These are phyloP conservation scores for Circinella umbellata DNA, from an alignment of 371 early-diverging fungal species.

Conservation along the genomic window DNA sequence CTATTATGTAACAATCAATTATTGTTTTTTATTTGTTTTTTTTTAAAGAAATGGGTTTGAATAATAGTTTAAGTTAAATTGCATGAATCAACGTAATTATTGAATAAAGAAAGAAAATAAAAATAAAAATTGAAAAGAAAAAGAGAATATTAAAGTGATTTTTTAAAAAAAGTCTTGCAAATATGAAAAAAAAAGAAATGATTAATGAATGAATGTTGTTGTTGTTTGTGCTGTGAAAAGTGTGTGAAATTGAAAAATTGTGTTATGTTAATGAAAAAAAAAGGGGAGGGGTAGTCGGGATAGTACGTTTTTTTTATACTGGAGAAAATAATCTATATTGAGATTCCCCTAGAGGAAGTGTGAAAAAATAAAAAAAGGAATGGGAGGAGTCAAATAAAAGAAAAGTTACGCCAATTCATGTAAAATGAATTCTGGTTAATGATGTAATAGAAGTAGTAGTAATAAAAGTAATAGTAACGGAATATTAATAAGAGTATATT, in stretches of 20 bases:
- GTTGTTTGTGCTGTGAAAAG: neutral
- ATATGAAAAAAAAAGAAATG: constrained; percentile 7
- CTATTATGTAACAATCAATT: constrained; percentile 9
- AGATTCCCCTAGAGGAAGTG: neutral
- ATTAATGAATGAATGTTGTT: constrained; percentile 6
- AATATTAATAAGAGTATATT: neutral
- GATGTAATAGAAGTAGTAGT: no score
- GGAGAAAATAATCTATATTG: no score
- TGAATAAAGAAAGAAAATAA: neutral
- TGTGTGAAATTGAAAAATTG: neutral
- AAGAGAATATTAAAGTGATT: no score
- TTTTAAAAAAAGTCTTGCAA: neutral
- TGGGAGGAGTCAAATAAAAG: neutral
- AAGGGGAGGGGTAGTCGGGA: neutral
- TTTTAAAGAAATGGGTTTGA: neutral
- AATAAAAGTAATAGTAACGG: no score
- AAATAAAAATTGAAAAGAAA: neutral
- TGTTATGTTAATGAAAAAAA: neutral
- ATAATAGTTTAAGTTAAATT: neutral
- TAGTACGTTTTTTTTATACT: neutral
- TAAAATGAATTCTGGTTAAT: no score
- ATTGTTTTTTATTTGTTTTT: neutral
- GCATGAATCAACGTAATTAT: constrained; percentile 1
- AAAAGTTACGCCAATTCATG: neutral
- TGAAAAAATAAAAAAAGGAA: neutral